Percentiles rank a stretch among this genome's conserved stretches.
phyloP scores from a whole-genome alignment of 2,329 filamentous ascomycete species.

The Scedosporium boydii region DNA sequence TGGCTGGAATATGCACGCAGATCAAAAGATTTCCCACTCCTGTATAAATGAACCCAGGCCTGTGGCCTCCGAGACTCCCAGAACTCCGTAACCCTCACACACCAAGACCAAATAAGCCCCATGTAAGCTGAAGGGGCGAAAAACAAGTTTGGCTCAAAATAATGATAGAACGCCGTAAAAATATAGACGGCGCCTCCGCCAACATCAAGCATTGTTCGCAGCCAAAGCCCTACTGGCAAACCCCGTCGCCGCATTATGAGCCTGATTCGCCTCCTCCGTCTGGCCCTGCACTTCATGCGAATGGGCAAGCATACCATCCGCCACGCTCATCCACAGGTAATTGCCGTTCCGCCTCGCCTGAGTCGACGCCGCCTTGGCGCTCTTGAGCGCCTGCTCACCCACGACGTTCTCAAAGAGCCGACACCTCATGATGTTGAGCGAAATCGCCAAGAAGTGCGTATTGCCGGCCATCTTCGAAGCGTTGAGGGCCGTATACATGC shows the following conservation, averaged over 20 bases:
- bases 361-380: conserved; percentile 57
- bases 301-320: conserved; percentile 67
- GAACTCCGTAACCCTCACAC: not conserved
- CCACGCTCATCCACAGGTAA: conserved; percentile 69
- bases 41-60: not conserved
- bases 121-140: not conserved
- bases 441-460: conserved; percentile 71
- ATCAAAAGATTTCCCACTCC: not conserved
- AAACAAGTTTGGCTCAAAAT: not conserved
- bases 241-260: conserved; percentile 29
- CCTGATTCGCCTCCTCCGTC: conserved; percentile 27
- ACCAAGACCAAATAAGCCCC: not conserved
- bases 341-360: conserved; percentile 64
- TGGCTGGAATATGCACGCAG: not conserved
- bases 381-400: conserved; percentile 71
- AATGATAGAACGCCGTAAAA: not conserved
- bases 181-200: not conserved
- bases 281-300: conserved; percentile 67
- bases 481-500: conserved; percentile 63
- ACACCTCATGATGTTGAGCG: conserved; percentile 75
- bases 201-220: not conserved
- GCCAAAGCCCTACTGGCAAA: conserved; percentile 8
- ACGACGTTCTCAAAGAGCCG: conserved; percentile 75
- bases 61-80: not conserved
- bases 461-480: conserved; percentile 63